Percentiles rank a stretch among this genome's conserved stretches.
Evolutionary conservation across 306 rosid genomes (phyloP).

Genomic region (Pachyrhizus erosus): DNA sequence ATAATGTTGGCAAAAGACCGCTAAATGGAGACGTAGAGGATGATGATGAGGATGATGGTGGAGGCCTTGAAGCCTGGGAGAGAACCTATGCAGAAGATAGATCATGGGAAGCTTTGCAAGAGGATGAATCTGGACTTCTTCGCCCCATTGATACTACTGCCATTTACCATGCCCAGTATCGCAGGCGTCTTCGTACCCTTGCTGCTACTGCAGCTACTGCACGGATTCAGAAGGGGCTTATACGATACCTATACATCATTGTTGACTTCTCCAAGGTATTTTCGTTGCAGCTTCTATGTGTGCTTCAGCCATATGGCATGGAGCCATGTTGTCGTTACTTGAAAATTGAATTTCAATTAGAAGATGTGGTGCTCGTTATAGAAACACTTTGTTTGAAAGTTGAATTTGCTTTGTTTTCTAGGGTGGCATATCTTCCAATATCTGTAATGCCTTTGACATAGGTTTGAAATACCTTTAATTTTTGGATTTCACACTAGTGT

Average conservation of each 20-base stretch:
- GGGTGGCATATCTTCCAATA: slow-evolving; percentile 15
- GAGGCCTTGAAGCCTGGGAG: slow-evolving; percentile 91
- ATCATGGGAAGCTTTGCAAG: slow-evolving; percentile 94
- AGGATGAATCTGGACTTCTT: slow-evolving; percentile 96
- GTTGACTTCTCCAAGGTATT: slow-evolving; percentile 86
- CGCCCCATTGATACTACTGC: slow-evolving; percentile 83
- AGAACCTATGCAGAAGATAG: slow-evolving; percentile 91
- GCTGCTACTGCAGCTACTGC: slow-evolving; percentile 64
- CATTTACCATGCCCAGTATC: slow-evolving; percentile 86
- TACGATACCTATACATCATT: slow-evolving; percentile 78
- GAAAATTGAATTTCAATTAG: slow-evolving; percentile 15
- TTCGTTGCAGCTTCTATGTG: neutral
- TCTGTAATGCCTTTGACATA: neutral
- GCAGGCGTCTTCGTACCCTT: slow-evolving; percentile 84
- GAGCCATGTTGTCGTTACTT: slow-evolving; percentile 23
- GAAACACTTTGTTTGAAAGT: slow-evolving; percentile 13
- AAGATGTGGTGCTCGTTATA: slow-evolving; percentile 17
- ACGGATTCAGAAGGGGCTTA: slow-evolving; percentile 95
- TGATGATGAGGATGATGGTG: slow-evolving; percentile 76
- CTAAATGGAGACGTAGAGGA: slow-evolving; percentile 71
- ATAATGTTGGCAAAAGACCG: slow-evolving; percentile 62
- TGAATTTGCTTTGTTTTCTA: slow-evolving; percentile 25
- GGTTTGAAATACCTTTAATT: neutral
- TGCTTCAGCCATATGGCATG: neutral
- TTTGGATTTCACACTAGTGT: slow-evolving; percentile 2